phyloP scores from a whole-genome alignment of 2,329 filamentous ascomycete species.

The Alternaria triticina region DNA sequence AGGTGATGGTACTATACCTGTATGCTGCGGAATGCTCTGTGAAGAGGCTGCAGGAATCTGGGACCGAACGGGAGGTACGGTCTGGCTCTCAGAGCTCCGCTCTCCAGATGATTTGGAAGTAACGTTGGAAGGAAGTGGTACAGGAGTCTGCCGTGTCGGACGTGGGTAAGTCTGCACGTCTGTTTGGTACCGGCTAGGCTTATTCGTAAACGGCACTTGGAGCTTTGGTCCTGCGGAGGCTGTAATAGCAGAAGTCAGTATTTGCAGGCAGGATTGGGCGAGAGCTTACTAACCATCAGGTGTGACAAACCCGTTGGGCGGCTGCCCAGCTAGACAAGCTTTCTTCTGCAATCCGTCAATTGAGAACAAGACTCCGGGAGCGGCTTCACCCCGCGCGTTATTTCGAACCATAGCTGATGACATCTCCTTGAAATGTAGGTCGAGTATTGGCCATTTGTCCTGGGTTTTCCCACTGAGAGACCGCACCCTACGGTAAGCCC shows the following conservation, averaged over 20 bases:
- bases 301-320: neutral
- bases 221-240: neutral
- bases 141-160: slow-evolving; percentile 1
- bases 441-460: slow-evolving; percentile 44
- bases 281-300: neutral
- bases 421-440: slow-evolving; percentile 31
- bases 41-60: neutral
- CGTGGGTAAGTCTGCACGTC: neutral
- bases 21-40: neutral
- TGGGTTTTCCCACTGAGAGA: slow-evolving; percentile 36
- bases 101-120: neutral
- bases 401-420: slow-evolving; percentile 25
- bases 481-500: slow-evolving; percentile 38
- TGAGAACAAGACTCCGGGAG: slow-evolving; percentile 13
- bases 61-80: neutral
- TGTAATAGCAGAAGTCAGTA: neutral
- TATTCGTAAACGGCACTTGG: slow-evolving; percentile 7
- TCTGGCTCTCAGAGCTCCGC: neutral
- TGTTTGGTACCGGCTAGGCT: neutral
- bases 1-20: neutral
- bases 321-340: neutral
- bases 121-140: neutral
- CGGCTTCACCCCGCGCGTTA: slow-evolving; percentile 22
- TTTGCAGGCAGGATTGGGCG: neutral
- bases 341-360: neutral